These are phyloP conservation scores for Begonia fuchsioides DNA, from an alignment of 306 rosid species.

Conservation along the genomic window DNA sequence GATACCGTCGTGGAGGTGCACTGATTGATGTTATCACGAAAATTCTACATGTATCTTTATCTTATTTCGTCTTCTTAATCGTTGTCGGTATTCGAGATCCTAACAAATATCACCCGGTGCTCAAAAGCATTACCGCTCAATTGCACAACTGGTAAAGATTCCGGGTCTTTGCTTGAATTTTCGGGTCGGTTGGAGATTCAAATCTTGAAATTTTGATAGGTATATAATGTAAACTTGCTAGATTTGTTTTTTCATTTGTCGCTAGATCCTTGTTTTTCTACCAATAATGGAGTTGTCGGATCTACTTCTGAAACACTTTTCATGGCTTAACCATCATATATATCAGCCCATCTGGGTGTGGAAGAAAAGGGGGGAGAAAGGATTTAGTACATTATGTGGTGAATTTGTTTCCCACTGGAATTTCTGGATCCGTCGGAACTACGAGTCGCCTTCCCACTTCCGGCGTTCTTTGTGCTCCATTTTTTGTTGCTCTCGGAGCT, in stretches of 20 bases:
- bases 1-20: too few relatives aligned
- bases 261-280: not conserved
- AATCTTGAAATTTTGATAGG: too few relatives aligned
- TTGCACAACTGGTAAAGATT: slow-evolving; percentile 84
- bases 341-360: slow-evolving; percentile 1
- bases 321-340: not conserved
- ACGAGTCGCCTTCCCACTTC: slow-evolving; percentile 24
- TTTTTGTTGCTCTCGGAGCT: slow-evolving; percentile 68
- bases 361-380: slow-evolving; percentile 2
- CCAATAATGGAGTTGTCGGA: not conserved
- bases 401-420: slow-evolving; percentile 31
- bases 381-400: slow-evolving; percentile 23
- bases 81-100: too few relatives aligned
- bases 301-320: too few relatives aligned
- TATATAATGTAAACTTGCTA: not conserved
- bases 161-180: not conserved
- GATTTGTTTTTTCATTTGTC: not conserved
- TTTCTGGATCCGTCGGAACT: slow-evolving; percentile 54
- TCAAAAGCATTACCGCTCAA: slow-evolving; percentile 83
- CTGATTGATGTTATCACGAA: too few relatives aligned
- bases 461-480: slow-evolving; percentile 14
- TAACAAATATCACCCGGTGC: slow-evolving; percentile 70
- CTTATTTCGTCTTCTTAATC: too few relatives aligned
- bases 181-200: not conserved
- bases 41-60: too few relatives aligned